Percentiles rank a stretch among this genome's conserved stretches.
These are phyloP conservation scores for Geotrichum australiense DNA, from an alignment of 1,139 yeast genomes.

Conservation along the genomic window DNA sequence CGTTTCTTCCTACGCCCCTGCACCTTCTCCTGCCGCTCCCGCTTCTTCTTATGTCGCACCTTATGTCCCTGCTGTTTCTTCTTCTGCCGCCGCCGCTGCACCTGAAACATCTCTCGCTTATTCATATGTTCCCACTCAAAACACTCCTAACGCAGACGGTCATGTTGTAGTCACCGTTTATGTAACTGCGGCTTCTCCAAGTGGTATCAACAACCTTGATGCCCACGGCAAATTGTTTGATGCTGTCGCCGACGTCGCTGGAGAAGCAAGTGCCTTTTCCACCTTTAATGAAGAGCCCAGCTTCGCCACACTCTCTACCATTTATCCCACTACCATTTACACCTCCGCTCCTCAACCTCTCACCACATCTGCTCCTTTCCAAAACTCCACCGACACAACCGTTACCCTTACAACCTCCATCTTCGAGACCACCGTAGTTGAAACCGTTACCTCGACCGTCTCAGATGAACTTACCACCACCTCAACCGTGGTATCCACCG, in stretches of 20 bases:
- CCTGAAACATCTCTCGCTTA: slow-evolving; percentile 2
- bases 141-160: not conserved
- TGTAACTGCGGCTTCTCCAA: too few species aligned
- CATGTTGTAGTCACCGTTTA: not conserved
- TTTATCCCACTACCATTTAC: slow-evolving; percentile 7
- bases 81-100: slow-evolving; percentile 5
- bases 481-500: not conserved
- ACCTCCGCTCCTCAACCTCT: slow-evolving; percentile 1
- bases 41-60: not conserved
- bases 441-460: slow-evolving; percentile 4
- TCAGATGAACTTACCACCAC: slow-evolving; percentile 1
- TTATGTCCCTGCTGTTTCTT: slow-evolving; percentile 1
- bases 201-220: not conserved
- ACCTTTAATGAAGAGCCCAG: not conserved
- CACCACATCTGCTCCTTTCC: not conserved
- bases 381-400: slow-evolving; percentile 4
- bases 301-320: not conserved
- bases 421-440: slow-evolving; percentile 5
- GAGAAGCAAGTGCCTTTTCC: not conserved
- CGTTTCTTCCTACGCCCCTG: slow-evolving; percentile 3
- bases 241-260: not conserved
- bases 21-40: slow-evolving; percentile 7
- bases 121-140: not conserved
- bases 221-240: not conserved
- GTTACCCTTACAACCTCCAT: slow-evolving; percentile 3